Percentiles rank a stretch among this genome's conserved stretches.
Evolutionary conservation across 2,329 filamentous ascomycete genomes (phyloP).

Genomic region (Epichloe amarillans): DNA sequence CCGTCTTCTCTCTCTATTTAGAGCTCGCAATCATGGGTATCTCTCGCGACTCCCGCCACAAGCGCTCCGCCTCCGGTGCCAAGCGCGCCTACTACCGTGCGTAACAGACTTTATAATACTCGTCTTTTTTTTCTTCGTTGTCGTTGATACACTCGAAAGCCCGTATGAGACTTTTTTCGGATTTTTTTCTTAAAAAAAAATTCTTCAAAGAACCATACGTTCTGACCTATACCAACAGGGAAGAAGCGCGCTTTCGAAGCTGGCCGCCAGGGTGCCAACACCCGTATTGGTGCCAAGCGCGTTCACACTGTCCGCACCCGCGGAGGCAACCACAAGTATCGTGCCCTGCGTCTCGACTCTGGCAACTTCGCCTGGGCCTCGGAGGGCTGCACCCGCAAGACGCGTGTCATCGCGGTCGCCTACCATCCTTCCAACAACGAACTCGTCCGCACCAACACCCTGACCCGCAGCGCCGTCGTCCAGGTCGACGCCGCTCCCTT

Average conservation of each 20-base stretch:
- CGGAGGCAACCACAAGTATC: constrained; percentile 99
- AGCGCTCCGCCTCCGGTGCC: constrained; percentile 97
- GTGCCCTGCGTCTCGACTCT: constrained; percentile 93
- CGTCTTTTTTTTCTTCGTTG: constrained; percentile 5
- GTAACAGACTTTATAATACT: constrained; percentile 24
- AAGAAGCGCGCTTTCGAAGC: constrained; percentile 99
- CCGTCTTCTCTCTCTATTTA: constrained; percentile 22
- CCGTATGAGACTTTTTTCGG: constrained; percentile 37
- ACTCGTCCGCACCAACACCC: constrained; percentile 98
- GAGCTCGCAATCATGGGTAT: constrained; percentile 92
- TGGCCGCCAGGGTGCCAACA: constrained; percentile 98
- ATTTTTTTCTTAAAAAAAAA: not conserved
- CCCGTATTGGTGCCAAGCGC: constrained; percentile 94
- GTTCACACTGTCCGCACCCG: constrained; percentile 94
- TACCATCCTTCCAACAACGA: constrained; percentile 99
- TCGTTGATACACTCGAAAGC: constrained; percentile 38
- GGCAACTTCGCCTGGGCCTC: constrained; percentile 99
- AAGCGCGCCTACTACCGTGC: constrained; percentile 89
- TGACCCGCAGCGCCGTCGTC: constrained; percentile 97
- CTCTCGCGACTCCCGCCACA: constrained; percentile 99
- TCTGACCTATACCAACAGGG: constrained; percentile 63
- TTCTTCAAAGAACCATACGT: constrained; percentile 39
- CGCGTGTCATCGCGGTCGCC: constrained; percentile 93
- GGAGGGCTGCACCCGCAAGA: constrained; percentile 96
- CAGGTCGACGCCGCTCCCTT: constrained; percentile 98